Evolutionary conservation across 352 stramenopile species (phyloP), one percentile per base, ranked within the genome.

Genomic region (Phytopythium kandeliae): DNA sequence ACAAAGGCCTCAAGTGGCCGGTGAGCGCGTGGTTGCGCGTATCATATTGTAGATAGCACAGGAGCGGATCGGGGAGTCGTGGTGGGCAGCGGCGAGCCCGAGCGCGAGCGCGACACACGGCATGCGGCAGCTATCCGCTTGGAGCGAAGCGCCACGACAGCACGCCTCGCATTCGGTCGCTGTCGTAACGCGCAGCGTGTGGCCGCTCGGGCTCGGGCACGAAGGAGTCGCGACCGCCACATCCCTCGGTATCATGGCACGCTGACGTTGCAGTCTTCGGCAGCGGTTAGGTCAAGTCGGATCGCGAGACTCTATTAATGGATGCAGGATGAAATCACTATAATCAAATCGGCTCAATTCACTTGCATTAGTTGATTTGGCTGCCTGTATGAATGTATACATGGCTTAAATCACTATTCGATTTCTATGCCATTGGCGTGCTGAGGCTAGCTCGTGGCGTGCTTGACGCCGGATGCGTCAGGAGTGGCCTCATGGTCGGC

Each of bases 261-360:
- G 28, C 9, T 40, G 44, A 50, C 44, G 44, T 50, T 33, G n/a
- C n/a, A n/a, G 43, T 49, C 24, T 7, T 28, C 26, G 19, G 8
- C 13, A 17, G 25, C 8, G 44, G 28, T 48, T 48, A 48, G 43
- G 43, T 48, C 43, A 34, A 48, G 43, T 48, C 43, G n/a, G 43
- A 36, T 30, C 38, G 16, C 2, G 25, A 17, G 25, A n/a, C 25
- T 48, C 10, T 36, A 36, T 21, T 19, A 47, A 34, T 33, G 3
- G 5, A 47, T 46, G 11, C n/a, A 46, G 9, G 24, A 30, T 46
- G 16, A 19, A 43, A 43, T 3, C 1, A 43, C 16, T 11, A 25
- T 43, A 45, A 21, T 33, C 30, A 28, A 19, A 13, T n/a, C n/a
- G n/a, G n/a, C n/a, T n/a, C n/a, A n/a, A n/a, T n/a, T n/a, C n/a